Base-by-base conservation (phyloP, 2,329 filamentous ascomycete species). In the Coniochaeta sp. region DNA sequence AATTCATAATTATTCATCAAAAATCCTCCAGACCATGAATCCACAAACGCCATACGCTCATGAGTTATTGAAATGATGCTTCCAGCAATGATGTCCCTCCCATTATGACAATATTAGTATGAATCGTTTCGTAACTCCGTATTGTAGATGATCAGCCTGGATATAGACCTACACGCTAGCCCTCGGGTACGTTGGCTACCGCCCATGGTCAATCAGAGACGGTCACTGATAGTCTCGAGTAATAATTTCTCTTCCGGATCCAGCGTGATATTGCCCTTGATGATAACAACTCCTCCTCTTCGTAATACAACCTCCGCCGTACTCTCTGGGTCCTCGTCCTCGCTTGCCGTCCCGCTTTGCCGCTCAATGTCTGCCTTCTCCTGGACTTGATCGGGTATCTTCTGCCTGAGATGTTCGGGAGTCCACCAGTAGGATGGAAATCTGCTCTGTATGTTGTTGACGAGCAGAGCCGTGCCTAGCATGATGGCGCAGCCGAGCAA, bases 401-500 rank as follows among this genome's bases (percentile, higher is more conserved):
- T 44, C 0, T 69, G 71, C n/a, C 67, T 68, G 54, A 58, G 26
- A 24, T 74, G 69, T 33, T 67, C 71, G 1, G 81, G 76, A 1
- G 83, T 82, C 85, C 85, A 90, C 89, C 89, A 92, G 69, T 89
- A 91, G 1, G 82, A 64, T 0, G 89, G 89, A 63, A 84, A 91
- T 19, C 79, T 77, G 9, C 86, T 77, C 68, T 88, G 83, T 2
- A 90, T 73, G 63, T 92, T 92, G 67, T 91, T 90, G 61, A 90
- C 66, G 6, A 90, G 33, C 57, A 90, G 73, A 0, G 88, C 88
- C 1, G 83, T 79, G 1, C 65, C 73, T 33, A 89, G 73, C 82
- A 91, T 89, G 56, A 91, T 70, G 0, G 71, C 69, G 56, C 78
- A 81, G 4, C 83, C 85, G 24, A 91, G 73, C 40, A 88, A 59